Percentiles rank a stretch among this genome's conserved stretches.
Evolutionary conservation across 108 stramenopile species (phyloP).

Genomic region (Skeletonema potamos): DNA sequence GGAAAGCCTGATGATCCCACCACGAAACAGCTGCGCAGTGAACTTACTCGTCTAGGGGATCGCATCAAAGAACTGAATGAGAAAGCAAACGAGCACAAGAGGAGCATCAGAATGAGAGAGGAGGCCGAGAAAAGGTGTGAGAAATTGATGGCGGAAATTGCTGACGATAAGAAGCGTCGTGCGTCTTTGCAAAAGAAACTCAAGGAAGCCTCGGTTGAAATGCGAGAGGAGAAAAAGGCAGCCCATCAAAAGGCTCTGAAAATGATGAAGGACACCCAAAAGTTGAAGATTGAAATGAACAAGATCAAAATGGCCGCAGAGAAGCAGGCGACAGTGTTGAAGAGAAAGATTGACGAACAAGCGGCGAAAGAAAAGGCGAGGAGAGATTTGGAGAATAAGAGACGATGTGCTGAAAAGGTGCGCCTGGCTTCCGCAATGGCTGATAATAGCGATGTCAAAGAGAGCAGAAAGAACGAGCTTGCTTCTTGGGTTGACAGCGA

Average conservation of each 20-base stretch:
- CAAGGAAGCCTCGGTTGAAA: conserved; percentile 51
- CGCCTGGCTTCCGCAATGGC: conserved; percentile 24
- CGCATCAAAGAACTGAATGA: conserved; percentile 50
- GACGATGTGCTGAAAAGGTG: conserved; percentile 24
- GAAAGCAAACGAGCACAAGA: conserved; percentile 53
- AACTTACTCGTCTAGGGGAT: conserved; percentile 38
- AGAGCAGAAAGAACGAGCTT: conserved; percentile 34
- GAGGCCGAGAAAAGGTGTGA: conserved; percentile 58
- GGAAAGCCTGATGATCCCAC: conserved; percentile 24
- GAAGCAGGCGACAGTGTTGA: conserved; percentile 54
- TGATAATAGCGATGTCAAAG: conserved; percentile 12
- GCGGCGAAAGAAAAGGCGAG: conserved; percentile 40
- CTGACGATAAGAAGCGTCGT: conserved; percentile 53
- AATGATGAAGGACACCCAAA: conserved; percentile 53
- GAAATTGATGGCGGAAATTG: conserved; percentile 51
- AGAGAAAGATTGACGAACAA: conserved; percentile 52
- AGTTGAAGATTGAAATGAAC: conserved; percentile 55
- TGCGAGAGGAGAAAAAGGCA: conserved; percentile 54
- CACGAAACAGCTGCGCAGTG: conserved; percentile 39
- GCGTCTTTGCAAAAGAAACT: conserved; percentile 57
- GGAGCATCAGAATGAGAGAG: conserved; percentile 49
- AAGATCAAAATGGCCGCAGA: conserved; percentile 56
- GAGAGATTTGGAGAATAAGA: conserved; percentile 27
- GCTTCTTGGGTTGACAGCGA: conserved; percentile 39
- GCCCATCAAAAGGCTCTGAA: conserved; percentile 53